phyloP scores from a whole-genome alignment of 1,284 basidiomycete species.

The Moesziomyces antarcticus region DNA sequence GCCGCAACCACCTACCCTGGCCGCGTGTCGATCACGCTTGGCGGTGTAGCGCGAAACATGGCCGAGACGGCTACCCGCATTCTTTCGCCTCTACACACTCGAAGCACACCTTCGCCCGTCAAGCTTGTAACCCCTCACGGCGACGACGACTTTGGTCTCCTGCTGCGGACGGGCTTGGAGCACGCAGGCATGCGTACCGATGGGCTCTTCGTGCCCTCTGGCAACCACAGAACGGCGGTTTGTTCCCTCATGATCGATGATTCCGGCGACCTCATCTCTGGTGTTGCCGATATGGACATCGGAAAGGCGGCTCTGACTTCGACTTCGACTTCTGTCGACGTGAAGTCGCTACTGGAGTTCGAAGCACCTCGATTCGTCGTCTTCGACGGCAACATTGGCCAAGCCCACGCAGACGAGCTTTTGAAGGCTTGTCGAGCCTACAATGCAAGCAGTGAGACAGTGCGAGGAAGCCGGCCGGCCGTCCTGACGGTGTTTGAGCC shows the following conservation, averaged over 20 bases:
- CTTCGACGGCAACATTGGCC: conserved; percentile 44
- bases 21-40: conserved; percentile 77
- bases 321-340: background rate
- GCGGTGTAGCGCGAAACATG: conserved; percentile 93
- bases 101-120: conserved; percentile 21
- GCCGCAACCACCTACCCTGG: conserved; percentile 81
- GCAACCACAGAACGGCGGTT: conserved; percentile 74
- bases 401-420: conserved; percentile 50
- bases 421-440: conserved; percentile 29
- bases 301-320: conserved; percentile 16
- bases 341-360: conserved; percentile 1
- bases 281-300: conserved; percentile 86
- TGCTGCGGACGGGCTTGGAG: conserved; percentile 74
- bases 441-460: conserved; percentile 61
- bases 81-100: conserved; percentile 67
- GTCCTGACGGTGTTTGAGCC: conserved; percentile 42
- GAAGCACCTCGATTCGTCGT: conserved; percentile 19
- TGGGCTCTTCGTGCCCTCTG: conserved; percentile 73
- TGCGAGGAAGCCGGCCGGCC: background rate
- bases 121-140: conserved; percentile 70
- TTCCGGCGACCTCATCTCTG: conserved; percentile 79
- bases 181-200: conserved; percentile 81
- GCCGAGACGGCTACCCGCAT: conserved; percentile 85
- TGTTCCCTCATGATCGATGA: conserved; percentile 85
- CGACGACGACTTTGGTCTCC: conserved; percentile 61